A percentile compares a stretch with the other conserved stretches of the same genome.
Evolutionary conservation across 108 stramenopile genomes (phyloP).

Genomic region (Epipyxis sp.): DNA sequence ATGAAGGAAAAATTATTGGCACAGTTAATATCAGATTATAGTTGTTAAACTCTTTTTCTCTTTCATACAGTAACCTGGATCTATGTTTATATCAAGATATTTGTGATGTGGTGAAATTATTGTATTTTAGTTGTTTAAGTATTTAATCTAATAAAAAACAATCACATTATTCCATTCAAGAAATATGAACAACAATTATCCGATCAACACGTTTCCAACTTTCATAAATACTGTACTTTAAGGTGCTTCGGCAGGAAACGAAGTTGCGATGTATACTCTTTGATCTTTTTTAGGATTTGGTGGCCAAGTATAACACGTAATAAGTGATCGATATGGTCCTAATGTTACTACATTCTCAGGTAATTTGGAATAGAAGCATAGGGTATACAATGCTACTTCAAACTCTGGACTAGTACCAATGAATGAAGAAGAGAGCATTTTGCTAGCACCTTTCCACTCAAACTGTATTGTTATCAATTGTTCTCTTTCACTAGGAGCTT

Average conservation of each 20-base stretch:
- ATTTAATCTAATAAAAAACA: too few species aligned
- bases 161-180: too few species aligned
- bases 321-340: constrained; percentile 18
- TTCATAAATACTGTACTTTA: too few species aligned
- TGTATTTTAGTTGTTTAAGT: too few species aligned
- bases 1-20: too few species aligned
- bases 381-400: constrained; percentile 82
- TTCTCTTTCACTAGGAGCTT: constrained; percentile 51
- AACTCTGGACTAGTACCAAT: constrained; percentile 76
- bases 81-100: too few species aligned
- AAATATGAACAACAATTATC: too few species aligned
- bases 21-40: too few species aligned
- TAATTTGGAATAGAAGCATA: constrained; percentile 69
- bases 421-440: constrained; percentile 61
- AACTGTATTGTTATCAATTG: constrained; percentile 79
- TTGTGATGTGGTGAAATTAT: too few species aligned
- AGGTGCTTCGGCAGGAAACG: constrained; percentile 10
- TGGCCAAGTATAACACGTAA: background rate
- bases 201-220: too few species aligned
- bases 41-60: too few species aligned
- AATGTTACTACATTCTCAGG: constrained; percentile 43
- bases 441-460: constrained; percentile 75
- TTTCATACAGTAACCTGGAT: too few species aligned
- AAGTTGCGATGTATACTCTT: background rate
- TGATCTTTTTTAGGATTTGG: background rate